These are phyloP conservation scores for Trichoderma semiorbis DNA, from an alignment of 2,329 filamentous ascomycete species.

Conservation along the genomic window DNA sequence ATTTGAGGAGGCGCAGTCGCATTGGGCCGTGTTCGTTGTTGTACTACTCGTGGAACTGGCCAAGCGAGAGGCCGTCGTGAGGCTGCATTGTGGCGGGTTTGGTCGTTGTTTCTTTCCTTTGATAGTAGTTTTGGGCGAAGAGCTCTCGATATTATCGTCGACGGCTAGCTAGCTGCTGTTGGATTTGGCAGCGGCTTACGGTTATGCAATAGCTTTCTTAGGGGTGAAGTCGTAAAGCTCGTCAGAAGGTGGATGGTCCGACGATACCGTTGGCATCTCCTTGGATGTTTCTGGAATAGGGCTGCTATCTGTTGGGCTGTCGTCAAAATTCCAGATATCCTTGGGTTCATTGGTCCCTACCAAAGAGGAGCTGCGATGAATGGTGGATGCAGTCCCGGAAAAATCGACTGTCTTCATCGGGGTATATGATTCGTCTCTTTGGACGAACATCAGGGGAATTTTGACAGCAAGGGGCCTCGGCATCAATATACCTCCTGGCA, in stretches of 20 bases:
- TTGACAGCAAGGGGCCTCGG: not conserved
- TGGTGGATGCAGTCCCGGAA: conserved; percentile 35
- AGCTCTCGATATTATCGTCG: too few species aligned
- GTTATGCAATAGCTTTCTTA: not conserved
- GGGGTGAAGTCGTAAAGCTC: not conserved
- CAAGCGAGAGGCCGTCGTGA: conserved; percentile 57
- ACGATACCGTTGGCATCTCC: not conserved
- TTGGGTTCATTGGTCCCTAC: conserved; percentile 11
- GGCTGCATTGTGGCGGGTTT: conserved; percentile 74
- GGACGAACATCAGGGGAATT: not conserved
- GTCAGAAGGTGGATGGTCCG: not conserved
- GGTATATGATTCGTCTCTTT: not conserved
- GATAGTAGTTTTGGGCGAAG: not conserved
- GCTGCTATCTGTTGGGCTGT: conserved; percentile 16
- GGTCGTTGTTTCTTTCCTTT: conserved; percentile 21
- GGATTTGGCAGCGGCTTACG: not conserved
- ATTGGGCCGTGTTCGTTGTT: conserved; percentile 88
- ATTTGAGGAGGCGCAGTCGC: conserved; percentile 73
- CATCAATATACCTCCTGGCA: not conserved
- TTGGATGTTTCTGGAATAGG: not conserved
- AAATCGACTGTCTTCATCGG: conserved; percentile 27
- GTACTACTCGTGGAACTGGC: conserved; percentile 88
- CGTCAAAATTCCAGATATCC: conserved; percentile 21
- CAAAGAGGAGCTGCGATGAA: conserved; percentile 32
- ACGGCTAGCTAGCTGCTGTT: not conserved